Conservation (phyloP, 2,329 filamentous ascomycete species). For the Trichophyton benhamiae region DNA sequence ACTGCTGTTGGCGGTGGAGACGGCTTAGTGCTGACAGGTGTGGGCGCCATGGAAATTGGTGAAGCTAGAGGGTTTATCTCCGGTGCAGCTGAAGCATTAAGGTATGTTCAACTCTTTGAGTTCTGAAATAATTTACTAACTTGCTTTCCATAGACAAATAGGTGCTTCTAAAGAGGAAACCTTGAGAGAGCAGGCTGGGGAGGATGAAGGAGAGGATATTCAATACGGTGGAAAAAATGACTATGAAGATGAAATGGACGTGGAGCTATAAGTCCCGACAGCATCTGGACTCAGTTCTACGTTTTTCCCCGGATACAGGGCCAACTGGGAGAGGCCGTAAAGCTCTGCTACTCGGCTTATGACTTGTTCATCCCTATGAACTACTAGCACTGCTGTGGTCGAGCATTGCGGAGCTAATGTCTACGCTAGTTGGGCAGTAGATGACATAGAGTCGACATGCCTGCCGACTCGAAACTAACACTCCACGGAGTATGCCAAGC, state of each 20-base stretch:
- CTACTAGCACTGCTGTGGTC: no score
- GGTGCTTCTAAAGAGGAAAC: conserved; percentile 68
- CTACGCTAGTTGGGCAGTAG: no score
- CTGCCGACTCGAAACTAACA: no score
- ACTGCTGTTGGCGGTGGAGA: conserved; percentile 46
- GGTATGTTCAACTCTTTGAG: conserved; percentile 28
- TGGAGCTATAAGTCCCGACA: neutral
- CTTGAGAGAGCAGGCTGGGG: conserved; percentile 58
- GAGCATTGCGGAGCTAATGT: no score
- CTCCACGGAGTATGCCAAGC: no score
- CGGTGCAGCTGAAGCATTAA: conserved; percentile 74
- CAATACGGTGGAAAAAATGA: conserved; percentile 36
- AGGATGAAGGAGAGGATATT: conserved; percentile 49
- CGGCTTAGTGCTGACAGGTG: conserved; percentile 64
- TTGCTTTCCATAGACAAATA: conserved; percentile 47
- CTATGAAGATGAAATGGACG: conserved; percentile 49
- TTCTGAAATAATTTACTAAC: neutral
- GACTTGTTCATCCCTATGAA: no score
- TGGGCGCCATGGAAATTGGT: conserved; percentile 85
- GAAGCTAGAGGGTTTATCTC: conserved; percentile 75
- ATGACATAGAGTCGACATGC: no score
- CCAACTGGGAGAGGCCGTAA: neutral
- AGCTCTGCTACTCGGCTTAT: neutral
- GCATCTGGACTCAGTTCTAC: neutral
- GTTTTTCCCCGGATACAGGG: neutral